Conservation (phyloP, 2,329 filamentous ascomycete species). For the Ustulina deusta region DNA sequence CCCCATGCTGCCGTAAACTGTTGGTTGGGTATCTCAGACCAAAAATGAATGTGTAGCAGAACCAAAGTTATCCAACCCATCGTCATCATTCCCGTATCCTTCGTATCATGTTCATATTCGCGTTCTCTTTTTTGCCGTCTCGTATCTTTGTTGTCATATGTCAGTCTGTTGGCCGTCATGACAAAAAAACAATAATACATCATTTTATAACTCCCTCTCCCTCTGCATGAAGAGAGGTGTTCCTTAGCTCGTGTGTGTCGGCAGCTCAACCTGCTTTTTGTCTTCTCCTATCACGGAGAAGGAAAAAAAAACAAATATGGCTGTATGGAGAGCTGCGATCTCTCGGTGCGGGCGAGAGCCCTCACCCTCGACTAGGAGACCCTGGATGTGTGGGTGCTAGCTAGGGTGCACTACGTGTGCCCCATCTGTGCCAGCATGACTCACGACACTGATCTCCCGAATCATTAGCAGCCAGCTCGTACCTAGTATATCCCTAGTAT, state of each 20-base stretch:
- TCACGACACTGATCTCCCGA: constrained; percentile 15
- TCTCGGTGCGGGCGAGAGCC: not conserved
- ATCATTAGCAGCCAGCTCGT: constrained; percentile 1
- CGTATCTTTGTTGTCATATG: not conserved
- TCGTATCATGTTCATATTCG: constrained; percentile 4
- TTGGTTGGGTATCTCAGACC: constrained; percentile 30
- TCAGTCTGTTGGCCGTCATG: not conserved
- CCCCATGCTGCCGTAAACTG: constrained; percentile 18
- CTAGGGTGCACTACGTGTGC: not conserved
- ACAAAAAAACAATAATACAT: not conserved
- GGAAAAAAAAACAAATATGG: not conserved
- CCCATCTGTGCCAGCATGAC: constrained; percentile 31
- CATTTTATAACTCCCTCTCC: not conserved
- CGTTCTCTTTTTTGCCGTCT: not conserved
- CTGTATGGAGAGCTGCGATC: constrained; percentile 2
- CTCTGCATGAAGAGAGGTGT: not conserved
- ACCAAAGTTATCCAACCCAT: not conserved
- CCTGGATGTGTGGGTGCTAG: constrained; percentile 5
- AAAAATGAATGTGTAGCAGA: constrained; percentile 21
- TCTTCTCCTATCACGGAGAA: constrained; percentile 10
- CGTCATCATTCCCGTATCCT: constrained; percentile 16
- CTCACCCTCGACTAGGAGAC: constrained; percentile 8
- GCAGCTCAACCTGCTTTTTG: not conserved
- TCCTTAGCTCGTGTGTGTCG: not conserved
- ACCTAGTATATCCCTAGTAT: not conserved